Conservation (phyloP, 305 asterid genomes). For the Ajuga reptans region DNA sequence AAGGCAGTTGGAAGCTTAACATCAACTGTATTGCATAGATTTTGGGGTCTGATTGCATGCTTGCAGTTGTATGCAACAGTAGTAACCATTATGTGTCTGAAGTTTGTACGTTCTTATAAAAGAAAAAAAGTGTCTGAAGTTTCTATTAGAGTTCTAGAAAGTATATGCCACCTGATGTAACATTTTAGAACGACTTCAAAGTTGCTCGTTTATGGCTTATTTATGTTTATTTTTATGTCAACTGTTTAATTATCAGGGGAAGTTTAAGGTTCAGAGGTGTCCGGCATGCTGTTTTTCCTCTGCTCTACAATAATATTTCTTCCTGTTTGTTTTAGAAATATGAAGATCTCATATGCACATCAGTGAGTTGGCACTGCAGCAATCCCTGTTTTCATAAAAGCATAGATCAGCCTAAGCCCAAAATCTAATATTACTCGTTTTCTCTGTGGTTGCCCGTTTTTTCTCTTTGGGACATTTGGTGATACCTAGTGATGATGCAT, state of each 20-base stretch:
- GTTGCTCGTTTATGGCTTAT: not conserved
- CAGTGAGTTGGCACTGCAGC: constrained; percentile 9
- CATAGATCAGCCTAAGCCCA: not conserved
- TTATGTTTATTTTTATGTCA: not conserved
- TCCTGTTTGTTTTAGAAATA: not conserved
- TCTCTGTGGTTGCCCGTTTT: not conserved
- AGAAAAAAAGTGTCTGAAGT: not conserved
- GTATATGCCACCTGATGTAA: constrained; percentile 16
- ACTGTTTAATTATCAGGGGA: not conserved
- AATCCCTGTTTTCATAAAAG: not conserved
- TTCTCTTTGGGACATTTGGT: constrained; percentile 1
- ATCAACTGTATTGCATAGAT: not conserved
- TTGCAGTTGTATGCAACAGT: not conserved
- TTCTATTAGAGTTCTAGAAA: constrained; percentile 3
- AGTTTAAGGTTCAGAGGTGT: constrained; percentile 11
- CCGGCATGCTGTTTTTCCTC: constrained; percentile 15
- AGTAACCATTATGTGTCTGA: not conserved
- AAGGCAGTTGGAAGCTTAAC: not conserved
- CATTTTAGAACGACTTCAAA: constrained; percentile 6
- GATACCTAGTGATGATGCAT: constrained; percentile 5
- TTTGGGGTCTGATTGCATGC: not conserved
- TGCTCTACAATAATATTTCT: not conserved
- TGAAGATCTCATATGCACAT: constrained; percentile 10
- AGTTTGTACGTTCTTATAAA: too few relatives aligned
- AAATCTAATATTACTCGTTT: not conserved